A percentile compares a stretch with the other conserved stretches of the same genome.
Conservation (phyloP, 805 yeast species). For the Kazachstania africana region DNA sequence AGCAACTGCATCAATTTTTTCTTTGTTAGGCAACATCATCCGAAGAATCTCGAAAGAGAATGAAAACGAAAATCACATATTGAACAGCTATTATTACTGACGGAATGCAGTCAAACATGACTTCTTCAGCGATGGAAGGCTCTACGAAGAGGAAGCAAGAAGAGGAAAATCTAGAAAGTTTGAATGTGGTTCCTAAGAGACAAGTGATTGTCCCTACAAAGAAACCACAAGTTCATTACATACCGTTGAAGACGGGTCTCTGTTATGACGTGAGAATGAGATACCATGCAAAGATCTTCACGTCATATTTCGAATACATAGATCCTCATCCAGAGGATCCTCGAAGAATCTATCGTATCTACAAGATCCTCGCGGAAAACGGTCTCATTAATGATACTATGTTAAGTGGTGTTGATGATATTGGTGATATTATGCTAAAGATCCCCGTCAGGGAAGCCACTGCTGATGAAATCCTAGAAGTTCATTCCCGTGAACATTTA, state of each 20-base stretch:
- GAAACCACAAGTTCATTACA: constrained; percentile 57
- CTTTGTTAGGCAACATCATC: too few species aligned
- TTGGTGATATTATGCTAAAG: constrained; percentile 80
- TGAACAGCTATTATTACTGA: too few species aligned
- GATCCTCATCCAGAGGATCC: constrained; percentile 99
- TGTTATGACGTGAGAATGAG: constrained; percentile 97
- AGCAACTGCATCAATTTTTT: too few species aligned
- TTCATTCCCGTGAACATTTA: constrained; percentile 75
- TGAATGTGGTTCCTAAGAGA: too few species aligned
- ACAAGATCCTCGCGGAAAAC: constrained; percentile 86
- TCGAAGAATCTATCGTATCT: constrained; percentile 84
- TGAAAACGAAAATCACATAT: too few species aligned
- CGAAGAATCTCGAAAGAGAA: too few species aligned
- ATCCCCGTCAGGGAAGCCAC: constrained; percentile 87
- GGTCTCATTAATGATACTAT: constrained; percentile 78
- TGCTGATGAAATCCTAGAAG: constrained; percentile 71
- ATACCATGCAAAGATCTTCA: constrained; percentile 88
- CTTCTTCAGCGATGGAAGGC: not conserved
- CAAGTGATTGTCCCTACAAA: constrained; percentile 44
- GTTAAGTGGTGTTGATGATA: constrained; percentile 52
- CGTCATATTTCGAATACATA: constrained; percentile 83
- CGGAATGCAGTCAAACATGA: too few species aligned
- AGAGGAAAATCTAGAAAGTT: constrained; percentile 5
- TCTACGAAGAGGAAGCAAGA: constrained; percentile 4
- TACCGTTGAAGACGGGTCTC: constrained; percentile 78